Base-by-base conservation (phyloP, 78 protist species). In the Cyanophora paradoxa region DNA sequence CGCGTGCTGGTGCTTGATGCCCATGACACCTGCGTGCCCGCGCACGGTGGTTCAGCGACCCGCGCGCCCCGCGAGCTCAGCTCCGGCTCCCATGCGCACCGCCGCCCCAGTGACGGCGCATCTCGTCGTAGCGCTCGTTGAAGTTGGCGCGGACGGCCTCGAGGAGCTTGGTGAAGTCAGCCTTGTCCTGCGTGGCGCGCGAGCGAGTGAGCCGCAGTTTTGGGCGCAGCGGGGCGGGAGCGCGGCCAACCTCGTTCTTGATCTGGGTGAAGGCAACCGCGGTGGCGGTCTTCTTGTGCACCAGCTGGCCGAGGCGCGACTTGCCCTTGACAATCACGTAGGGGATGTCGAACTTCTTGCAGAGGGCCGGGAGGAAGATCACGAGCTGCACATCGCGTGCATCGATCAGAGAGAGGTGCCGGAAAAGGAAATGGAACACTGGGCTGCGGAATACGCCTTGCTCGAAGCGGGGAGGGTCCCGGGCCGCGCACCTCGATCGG, bases 291-390 rank as follows among this genome's bases (percentile, higher is more conserved):
- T 92, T 97, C 86, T 74, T 31, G 90, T 93, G 92, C 13, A 93
- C 95, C 26, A 95, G 70, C 34, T 67, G 34, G 65, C 99, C 99
- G 41, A 97, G 87, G 65, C 97, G 86, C 14, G 97, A 52, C 92
- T 97, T 96, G 82, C 93, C 80, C 90, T 92, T 93, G 77, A 97
- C 97, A 56, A 97, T 95, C 88, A 87, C 72, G 91, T 91, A 97
- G 24, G 99, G 99, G 30, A 97, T 84, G 59, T 88, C 95, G 89
- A 74, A 77, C 90, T 93, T 86, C 76, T 89, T 76, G 95, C 99
- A 97, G 62, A 97, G 91, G 30, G 99, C 84, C 48, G 99, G 99
- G 28, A 97, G 81, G 92, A 91, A 95, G 63, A 94, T 48, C 57
- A 96, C 98, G 39, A 96, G 56, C 91, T 93, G 71, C 13, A 24